Percentiles rank a stretch among this genome's conserved stretches.
Conservation (phyloP, 2,329 filamentous ascomycete species). For the Aschersonia sp. region DNA sequence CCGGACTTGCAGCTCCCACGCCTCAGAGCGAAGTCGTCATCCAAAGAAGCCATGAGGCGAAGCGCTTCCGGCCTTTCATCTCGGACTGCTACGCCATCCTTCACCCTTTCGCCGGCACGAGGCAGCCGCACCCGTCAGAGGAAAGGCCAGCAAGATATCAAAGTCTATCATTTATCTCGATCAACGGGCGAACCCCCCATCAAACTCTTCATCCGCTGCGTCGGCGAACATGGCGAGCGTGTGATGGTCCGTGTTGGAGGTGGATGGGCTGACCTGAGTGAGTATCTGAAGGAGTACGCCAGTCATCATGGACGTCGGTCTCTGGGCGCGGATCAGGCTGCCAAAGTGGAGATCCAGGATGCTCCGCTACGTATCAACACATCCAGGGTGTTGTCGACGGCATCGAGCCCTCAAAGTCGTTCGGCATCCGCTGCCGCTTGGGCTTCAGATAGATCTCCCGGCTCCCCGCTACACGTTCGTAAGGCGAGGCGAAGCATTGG, state of each 20-base stretch:
- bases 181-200: constrained; percentile 76
- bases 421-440: constrained; percentile 25
- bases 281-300: constrained; percentile 89
- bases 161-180: constrained; percentile 81
- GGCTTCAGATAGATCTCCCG: constrained; percentile 20
- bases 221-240: constrained; percentile 78
- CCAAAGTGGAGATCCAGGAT: constrained; percentile 45
- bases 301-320: constrained; percentile 74
- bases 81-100: constrained; percentile 48
- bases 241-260: constrained; percentile 97
- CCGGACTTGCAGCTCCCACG: constrained; percentile 39
- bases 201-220: constrained; percentile 84
- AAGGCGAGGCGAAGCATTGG: constrained; percentile 36
- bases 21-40: constrained; percentile 22
- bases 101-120: constrained; percentile 54
- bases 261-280: constrained; percentile 93
- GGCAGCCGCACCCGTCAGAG: constrained; percentile 31
- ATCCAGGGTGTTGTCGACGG: constrained; percentile 7
- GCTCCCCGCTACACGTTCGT: constrained; percentile 36
- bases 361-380: constrained; percentile 19
- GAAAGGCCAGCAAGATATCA: constrained; percentile 57
- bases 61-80: constrained; percentile 38
- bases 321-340: constrained; percentile 22
- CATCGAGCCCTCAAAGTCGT: constrained; percentile 25
- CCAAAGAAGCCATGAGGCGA: constrained; percentile 26